Percentiles rank a stretch among this genome's conserved stretches.
Evolutionary conservation across 2,329 filamentous ascomycete species (phyloP).

Genomic region (Talaromyces sp.): DNA sequence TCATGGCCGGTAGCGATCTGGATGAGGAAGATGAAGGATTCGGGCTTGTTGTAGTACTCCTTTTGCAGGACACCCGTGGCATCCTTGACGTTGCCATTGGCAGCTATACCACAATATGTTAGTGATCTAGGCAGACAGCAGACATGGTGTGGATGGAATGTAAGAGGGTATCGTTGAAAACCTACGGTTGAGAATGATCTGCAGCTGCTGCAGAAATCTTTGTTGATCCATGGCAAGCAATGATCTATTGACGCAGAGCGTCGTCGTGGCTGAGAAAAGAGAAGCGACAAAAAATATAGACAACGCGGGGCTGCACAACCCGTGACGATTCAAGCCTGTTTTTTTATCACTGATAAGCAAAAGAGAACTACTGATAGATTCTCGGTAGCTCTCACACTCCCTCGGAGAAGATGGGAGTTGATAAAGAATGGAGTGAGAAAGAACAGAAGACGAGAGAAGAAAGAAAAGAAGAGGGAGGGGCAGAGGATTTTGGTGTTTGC

Average conservation of each 20-base stretch:
- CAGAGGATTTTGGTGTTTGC: neutral
- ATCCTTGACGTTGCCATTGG: constrained; percentile 83
- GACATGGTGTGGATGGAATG: constrained; percentile 2
- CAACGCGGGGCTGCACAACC: constrained; percentile 8
- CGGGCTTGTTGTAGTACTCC: constrained; percentile 82
- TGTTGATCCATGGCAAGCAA: constrained; percentile 65
- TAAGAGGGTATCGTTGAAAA: constrained; percentile 20
- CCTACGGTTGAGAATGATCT: constrained; percentile 83
- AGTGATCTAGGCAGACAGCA: neutral
- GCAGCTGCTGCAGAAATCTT: constrained; percentile 79
- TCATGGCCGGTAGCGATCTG: constrained; percentile 81
- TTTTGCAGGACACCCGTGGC: constrained; percentile 88
- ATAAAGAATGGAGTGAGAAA: neutral
- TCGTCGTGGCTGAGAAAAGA: constrained; percentile 3
- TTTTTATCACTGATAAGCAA: neutral
- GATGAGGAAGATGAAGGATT: constrained; percentile 78
- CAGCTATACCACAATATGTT: constrained; percentile 52
- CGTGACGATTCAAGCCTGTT: neutral
- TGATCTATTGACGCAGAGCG: constrained; percentile 5
- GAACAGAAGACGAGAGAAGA: constrained; percentile 2
- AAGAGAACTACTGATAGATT: neutral
- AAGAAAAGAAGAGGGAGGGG: neutral
- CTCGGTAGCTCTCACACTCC: neutral
- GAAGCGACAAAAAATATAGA: neutral
- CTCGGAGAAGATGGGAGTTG: neutral